Evolutionary conservation across 2,329 filamentous ascomycete species (phyloP).

Genomic region (Emergomyces africanus): DNA sequence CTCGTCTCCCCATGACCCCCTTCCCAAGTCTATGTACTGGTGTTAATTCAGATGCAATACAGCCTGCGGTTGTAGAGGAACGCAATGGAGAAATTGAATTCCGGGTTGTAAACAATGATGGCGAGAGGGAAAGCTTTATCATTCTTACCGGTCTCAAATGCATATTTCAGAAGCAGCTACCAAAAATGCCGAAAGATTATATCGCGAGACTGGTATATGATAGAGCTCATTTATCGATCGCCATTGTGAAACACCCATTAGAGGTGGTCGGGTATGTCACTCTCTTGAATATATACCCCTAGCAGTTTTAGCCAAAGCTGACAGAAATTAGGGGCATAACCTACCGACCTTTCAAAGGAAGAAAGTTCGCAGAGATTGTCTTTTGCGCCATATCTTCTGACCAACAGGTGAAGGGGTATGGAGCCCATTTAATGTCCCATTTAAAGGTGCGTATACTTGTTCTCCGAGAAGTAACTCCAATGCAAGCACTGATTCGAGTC

Average conservation of each 20-base stretch:
- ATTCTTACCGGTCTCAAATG: constrained; percentile 93
- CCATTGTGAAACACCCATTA: constrained; percentile 91
- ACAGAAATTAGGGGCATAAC: constrained; percentile 65
- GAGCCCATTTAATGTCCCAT: constrained; percentile 95
- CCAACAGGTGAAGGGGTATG: constrained; percentile 97
- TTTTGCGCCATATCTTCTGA: constrained; percentile 97
- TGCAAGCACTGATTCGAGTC: constrained; percentile 8
- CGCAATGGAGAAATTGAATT: constrained; percentile 92
- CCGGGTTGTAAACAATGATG: constrained; percentile 95
- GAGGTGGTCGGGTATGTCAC: constrained; percentile 62
- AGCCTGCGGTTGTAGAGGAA: constrained; percentile 87
- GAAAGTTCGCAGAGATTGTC: constrained; percentile 93
- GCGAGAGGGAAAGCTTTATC: constrained; percentile 73
- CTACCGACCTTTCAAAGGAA: constrained; percentile 83
- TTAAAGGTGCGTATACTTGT: constrained; percentile 50
- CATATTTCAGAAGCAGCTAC: constrained; percentile 95
- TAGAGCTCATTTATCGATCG: constrained; percentile 87
- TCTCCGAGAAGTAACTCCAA: not conserved
- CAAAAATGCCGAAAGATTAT: constrained; percentile 99
- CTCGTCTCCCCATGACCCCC: not conserved
- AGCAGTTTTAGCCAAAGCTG: constrained; percentile 5
- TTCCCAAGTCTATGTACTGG: constrained; percentile 2
- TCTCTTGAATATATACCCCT: not conserved
- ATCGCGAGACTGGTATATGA: constrained; percentile 97
- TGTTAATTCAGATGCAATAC: constrained; percentile 15